Percentiles rank a stretch among this genome's conserved stretches.
phyloP scores from a whole-genome alignment of 495 filamentous ascomycete genomes.

The Usnea hakonensis region DNA sequence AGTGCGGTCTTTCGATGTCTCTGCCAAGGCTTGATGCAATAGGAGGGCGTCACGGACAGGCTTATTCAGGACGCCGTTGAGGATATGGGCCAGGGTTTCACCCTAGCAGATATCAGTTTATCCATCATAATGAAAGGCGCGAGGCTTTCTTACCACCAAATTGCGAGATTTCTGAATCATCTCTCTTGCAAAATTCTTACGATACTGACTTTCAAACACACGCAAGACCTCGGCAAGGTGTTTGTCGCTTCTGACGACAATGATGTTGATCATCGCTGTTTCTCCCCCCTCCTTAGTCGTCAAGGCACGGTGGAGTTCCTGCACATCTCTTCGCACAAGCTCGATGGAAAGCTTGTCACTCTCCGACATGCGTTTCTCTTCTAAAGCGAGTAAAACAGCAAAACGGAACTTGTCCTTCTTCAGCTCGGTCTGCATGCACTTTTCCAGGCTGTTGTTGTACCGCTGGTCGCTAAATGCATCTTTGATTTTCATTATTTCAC shows the following conservation, averaged over 20 bases:
- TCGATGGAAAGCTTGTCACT: constrained; percentile 47
- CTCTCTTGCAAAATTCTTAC: constrained; percentile 74
- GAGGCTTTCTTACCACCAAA: constrained; percentile 63
- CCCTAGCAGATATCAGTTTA: constrained; percentile 49
- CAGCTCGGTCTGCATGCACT: constrained; percentile 84
- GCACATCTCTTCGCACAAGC: constrained; percentile 62
- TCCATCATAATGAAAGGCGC: constrained; percentile 7
- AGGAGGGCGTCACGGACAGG: constrained; percentile 91
- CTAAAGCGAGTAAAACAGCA: constrained; percentile 77
- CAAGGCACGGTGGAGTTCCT: constrained; percentile 61
- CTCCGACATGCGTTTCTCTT: constrained; percentile 77
- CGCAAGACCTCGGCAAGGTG: constrained; percentile 75
- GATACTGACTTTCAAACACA: constrained; percentile 60
- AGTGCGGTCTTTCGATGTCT: constrained; percentile 59
- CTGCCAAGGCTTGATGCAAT: constrained; percentile 80
- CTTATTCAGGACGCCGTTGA: constrained; percentile 93
- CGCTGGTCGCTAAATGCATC: constrained; percentile 88
- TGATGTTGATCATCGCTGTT: constrained; percentile 80
- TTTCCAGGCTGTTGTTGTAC: constrained; percentile 71
- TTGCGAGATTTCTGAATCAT: constrained; percentile 85
- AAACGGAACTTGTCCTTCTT: constrained; percentile 91
- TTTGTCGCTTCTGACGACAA: constrained; percentile 67
- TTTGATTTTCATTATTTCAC: constrained; percentile 85
- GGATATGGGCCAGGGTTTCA: constrained; percentile 88
- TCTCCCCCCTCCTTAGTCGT: constrained; percentile 74